Percentiles rank a stretch among this genome's conserved stretches.
Evolutionary conservation across 2,329 filamentous ascomycete species (phyloP).

Genomic region (Pleurostoma richardsiae): DNA sequence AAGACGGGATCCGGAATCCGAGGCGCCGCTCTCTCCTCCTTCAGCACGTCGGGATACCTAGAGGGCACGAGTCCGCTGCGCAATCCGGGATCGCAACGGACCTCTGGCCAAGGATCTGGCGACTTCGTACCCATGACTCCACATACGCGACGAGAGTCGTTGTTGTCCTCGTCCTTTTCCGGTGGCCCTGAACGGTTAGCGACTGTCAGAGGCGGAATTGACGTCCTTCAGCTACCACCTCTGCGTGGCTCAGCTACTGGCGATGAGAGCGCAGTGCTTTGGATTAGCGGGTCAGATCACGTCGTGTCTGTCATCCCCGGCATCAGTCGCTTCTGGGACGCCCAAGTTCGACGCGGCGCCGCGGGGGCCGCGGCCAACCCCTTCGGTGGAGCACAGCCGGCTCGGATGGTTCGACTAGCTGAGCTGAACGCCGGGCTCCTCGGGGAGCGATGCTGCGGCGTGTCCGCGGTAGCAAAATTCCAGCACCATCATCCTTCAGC

Average conservation of each 20-base stretch:
- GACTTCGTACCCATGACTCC: constrained; percentile 59
- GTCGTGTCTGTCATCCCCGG: constrained; percentile 49
- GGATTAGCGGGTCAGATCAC: constrained; percentile 52
- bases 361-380: constrained; percentile 45
- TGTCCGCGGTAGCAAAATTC: constrained; percentile 36
- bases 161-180: constrained; percentile 29
- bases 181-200: constrained; percentile 45
- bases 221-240: constrained; percentile 39
- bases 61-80: constrained; percentile 55
- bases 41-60: constrained; percentile 53
- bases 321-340: constrained; percentile 54
- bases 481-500: constrained; percentile 6
- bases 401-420: constrained; percentile 49
- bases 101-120: constrained; percentile 24
- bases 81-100: constrained; percentile 31
- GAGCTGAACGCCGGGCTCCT: constrained; percentile 49
- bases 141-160: constrained; percentile 17
- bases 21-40: constrained; percentile 54
- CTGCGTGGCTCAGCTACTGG: constrained; percentile 32
- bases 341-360: constrained; percentile 45
- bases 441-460: constrained; percentile 51
- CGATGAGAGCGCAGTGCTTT: constrained; percentile 51
- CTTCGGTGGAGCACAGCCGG: constrained; percentile 50
- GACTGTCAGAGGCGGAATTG: constrained; percentile 47
- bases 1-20: constrained; percentile 47